A percentile compares a stretch with the other conserved stretches of the same genome.
Evolutionary conservation across 2,329 filamentous ascomycete genomes (phyloP).

Genomic region (Elsinoe perseae): DNA sequence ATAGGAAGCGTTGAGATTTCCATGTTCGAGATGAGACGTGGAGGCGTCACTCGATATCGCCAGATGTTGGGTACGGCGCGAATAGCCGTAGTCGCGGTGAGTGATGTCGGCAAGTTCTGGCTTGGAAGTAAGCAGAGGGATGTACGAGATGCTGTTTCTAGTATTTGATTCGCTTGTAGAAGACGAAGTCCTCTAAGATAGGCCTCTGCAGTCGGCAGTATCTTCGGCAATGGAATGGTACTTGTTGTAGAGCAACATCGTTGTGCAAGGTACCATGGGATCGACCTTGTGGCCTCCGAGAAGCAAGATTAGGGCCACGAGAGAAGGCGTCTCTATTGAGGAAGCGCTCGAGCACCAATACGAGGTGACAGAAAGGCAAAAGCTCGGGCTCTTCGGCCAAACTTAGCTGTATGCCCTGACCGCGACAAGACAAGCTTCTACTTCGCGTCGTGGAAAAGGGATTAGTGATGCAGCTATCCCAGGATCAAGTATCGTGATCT

Average conservation of each 20-base stretch:
- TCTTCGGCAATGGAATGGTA: not conserved
- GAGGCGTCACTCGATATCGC: not conserved
- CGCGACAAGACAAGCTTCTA: not conserved
- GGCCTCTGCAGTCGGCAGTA: not conserved
- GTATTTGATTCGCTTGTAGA: not conserved
- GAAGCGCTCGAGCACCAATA: not conserved
- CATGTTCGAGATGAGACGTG: not conserved
- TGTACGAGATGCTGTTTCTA: not conserved
- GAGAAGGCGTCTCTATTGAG: not conserved
- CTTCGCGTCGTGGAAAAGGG: not conserved
- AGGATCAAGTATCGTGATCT: not conserved
- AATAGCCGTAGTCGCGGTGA: not conserved
- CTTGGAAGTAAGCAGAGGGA: not conserved
- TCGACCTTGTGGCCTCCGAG: not conserved
- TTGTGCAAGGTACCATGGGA: not conserved
- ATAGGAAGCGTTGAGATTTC: not conserved
- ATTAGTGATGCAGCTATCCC: not conserved
- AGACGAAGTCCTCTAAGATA: not conserved
- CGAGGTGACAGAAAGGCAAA: not conserved
- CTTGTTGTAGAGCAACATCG: not conserved
- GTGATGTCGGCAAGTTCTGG: not conserved
- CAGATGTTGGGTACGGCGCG: not conserved
- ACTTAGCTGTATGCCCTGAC: not conserved
- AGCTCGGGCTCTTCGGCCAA: slow-evolving; percentile 7
- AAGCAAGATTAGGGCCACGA: not conserved